phyloP scores from a whole-genome alignment of 495 filamentous ascomycete genomes.

The Penicillium pulvis region DNA sequence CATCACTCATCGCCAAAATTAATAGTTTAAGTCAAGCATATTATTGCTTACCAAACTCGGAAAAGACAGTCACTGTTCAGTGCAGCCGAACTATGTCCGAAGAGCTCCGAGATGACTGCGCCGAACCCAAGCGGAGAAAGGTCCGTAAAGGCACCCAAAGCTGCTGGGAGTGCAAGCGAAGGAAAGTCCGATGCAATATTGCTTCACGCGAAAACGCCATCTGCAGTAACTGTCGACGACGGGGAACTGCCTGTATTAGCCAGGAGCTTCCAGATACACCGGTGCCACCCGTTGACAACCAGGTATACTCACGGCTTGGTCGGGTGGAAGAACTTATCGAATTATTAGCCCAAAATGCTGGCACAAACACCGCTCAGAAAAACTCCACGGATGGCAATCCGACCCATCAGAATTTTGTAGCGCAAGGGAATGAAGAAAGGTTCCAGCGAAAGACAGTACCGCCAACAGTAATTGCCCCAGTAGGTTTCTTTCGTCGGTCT shows the following conservation, averaged over 20 bases:
- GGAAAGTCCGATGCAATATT: constrained; percentile 41
- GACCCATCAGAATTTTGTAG: neutral
- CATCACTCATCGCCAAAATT: neutral
- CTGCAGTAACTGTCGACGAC: constrained; percentile 46
- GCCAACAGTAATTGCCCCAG: neutral
- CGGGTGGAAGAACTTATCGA: constrained; percentile 35
- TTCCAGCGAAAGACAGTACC: neutral
- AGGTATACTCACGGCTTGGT: constrained; percentile 26
- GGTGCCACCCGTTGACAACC: constrained; percentile 5
- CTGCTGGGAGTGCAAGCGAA: constrained; percentile 52
- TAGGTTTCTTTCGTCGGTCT: neutral
- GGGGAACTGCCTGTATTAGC: constrained; percentile 38
- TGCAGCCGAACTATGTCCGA: neutral
- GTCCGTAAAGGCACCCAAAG: constrained; percentile 52
- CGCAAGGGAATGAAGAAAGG: neutral
- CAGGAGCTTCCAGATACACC: constrained; percentile 38
- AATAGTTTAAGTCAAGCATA: no score
- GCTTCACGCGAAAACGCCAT: constrained; percentile 23
- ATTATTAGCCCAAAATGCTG: constrained; percentile 19
- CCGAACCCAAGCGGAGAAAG: constrained; percentile 25
- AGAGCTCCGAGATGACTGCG: neutral
- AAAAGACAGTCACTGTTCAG: neutral
- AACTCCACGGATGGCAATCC: neutral
- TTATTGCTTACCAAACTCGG: neutral
- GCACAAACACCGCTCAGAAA: no score